A percentile compares a stretch with the other conserved stretches of the same genome.
Evolutionary conservation across 2,329 filamentous ascomycete species (phyloP).

Genomic region (Diaporthe citriasiana): DNA sequence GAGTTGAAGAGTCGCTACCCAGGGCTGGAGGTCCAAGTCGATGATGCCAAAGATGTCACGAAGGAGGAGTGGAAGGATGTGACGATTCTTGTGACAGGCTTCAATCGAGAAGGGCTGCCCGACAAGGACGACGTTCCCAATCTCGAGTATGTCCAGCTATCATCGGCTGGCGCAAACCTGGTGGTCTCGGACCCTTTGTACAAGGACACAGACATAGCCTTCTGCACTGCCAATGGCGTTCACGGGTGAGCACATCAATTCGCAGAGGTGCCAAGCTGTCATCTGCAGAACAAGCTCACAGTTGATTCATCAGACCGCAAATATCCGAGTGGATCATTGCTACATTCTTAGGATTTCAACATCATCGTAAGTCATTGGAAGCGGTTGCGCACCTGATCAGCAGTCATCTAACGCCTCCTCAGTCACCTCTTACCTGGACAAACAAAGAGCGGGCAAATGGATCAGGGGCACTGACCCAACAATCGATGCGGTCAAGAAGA

Average conservation of each 20-base stretch:
- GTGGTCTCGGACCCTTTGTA: constrained; percentile 63
- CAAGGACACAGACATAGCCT: constrained; percentile 62
- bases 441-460: constrained; percentile 62
- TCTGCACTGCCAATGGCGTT: constrained; percentile 71
- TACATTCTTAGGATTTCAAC: constrained; percentile 65
- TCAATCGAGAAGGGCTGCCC: constrained; percentile 62
- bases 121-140: constrained; percentile 58
- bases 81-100: constrained; percentile 56
- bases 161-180: constrained; percentile 67
- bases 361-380: constrained; percentile 56
- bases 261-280: not conserved
- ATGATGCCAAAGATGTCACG: constrained; percentile 49
- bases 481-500: constrained; percentile 61
- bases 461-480: constrained; percentile 51
- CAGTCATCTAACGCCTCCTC: not conserved
- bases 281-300: not conserved
- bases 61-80: constrained; percentile 61
- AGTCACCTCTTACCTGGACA: constrained; percentile 62
- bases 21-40: constrained; percentile 57
- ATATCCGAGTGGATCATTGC: constrained; percentile 70
- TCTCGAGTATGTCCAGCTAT: constrained; percentile 67
- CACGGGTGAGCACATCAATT: constrained; percentile 60
- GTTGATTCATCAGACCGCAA: constrained; percentile 59
- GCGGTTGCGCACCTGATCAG: not conserved
- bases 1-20: constrained; percentile 58